Conservation (phyloP, 345 rosid genomes). For the Rhodamnia rubescens region DNA sequence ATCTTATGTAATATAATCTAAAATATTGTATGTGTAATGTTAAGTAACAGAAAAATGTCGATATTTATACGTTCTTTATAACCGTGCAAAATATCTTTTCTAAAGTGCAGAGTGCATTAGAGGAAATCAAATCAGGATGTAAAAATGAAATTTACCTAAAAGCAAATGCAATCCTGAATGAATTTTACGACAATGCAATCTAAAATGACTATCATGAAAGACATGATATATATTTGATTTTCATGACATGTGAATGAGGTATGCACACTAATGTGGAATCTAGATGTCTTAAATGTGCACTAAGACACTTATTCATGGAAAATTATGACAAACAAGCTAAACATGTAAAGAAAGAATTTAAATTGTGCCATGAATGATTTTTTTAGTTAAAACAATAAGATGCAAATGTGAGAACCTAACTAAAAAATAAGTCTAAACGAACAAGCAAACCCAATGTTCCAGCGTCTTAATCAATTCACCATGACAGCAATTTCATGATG, state of each 20-base stretch:
- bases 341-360: background rate
- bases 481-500: background rate
- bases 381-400: background rate
- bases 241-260: background rate
- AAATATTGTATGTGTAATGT: background rate
- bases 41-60: background rate
- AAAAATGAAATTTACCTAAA: background rate
- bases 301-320: background rate
- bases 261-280: background rate
- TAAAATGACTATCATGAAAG: background rate
- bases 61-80: background rate
- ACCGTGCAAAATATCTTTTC: background rate
- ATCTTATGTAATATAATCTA: background rate
- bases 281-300: background rate
- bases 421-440: background rate
- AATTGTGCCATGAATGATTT: background rate
- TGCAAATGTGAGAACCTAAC: background rate
- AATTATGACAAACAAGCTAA: background rate
- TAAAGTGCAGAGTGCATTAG: background rate
- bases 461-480: background rate
- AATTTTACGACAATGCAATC: background rate
- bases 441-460: background rate
- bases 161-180: background rate
- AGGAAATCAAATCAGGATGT: background rate
- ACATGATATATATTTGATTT: background rate